Percentiles rank a stretch among this genome's conserved stretches.
These are phyloP conservation scores for Croton laevigatus DNA, from an alignment of 441 rosid species.

Conservation along the genomic window DNA sequence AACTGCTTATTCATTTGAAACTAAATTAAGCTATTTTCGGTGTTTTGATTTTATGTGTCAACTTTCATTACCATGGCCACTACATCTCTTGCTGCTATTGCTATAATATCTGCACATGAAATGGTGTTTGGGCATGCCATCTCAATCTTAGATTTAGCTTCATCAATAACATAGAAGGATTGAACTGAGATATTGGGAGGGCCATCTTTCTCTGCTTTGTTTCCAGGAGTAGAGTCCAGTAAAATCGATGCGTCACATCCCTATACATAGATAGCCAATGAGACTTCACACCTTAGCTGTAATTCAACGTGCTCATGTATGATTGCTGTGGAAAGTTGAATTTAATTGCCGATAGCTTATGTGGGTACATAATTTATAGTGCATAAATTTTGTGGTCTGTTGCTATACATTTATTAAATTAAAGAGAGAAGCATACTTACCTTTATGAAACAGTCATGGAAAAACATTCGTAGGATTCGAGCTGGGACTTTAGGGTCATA, in stretches of 20 bases:
- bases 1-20: neutral
- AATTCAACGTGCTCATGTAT: neutral
- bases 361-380: neutral
- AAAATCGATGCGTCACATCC: constrained; percentile 80
- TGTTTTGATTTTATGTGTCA: neutral
- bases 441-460: constrained; percentile 85
- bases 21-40: neutral
- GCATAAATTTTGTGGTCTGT: neutral
- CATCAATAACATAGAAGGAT: constrained; percentile 71
- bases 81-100: constrained; percentile 75
- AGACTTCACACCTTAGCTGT: neutral
- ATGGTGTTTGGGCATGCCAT: constrained; percentile 58
- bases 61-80: constrained; percentile 48
- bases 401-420: neutral
- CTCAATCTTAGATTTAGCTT: constrained; percentile 66
- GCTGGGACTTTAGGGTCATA: constrained; percentile 77
- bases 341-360: neutral
- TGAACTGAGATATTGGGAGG: constrained; percentile 71
- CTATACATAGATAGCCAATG: constrained; percentile 25
- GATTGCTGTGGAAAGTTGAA: neutral
- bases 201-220: constrained; percentile 77
- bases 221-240: constrained; percentile 55
- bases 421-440: constrained; percentile 31
- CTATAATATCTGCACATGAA: constrained; percentile 61
- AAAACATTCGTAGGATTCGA: constrained; percentile 80